Base-by-base conservation (phyloP, 2,329 filamentous ascomycete species). In the Paecilomyces variotii region DNA sequence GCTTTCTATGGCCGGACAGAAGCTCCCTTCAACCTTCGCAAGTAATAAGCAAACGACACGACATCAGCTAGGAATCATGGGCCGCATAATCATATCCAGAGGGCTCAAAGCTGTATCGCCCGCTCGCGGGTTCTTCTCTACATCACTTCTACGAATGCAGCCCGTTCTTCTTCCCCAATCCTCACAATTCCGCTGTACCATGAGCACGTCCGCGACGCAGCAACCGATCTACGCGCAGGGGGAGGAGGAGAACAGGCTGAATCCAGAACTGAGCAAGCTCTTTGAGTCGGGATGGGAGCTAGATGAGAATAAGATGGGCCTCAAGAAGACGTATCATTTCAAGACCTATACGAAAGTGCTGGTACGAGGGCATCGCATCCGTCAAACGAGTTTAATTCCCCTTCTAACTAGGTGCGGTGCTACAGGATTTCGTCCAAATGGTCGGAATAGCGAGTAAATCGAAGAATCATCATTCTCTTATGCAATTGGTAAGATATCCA, bases 241-340 rank as follows among this genome's bases (percentile, higher is more conserved):
- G 1, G 39, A 45, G 39, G 39, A 45, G 39, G 39, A 45, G 19
- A 45, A 45, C n/a, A 45, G 19, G 5, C 5, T 45, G n/a, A 45
- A 45, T 19, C 39, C 39, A 14, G 39, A 45, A 19, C 19, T 45
- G 39, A 45, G 12, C 39, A 45, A 9, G 39, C 39, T 45, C n/a
- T 45, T 45, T 45, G 62, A 68, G 24, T 25, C 51, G 9, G 70
- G 69, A 39, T 76, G 73, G 73, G 61, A 56, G 5, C 59, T 74
- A 55, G 73, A 74, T 57, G 63, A 64, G 24, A 69, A 71, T 4
- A 65, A 67, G 4, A 68, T 66, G 64, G 73, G 72, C 1, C 56
- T 76, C 6, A 64, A 63, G 24, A 76, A 75, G 63, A 75, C 72
- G 11, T 76, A 69, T 61, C 67, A 72, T 64, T 76, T 76, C 57